These are phyloP conservation scores for Sphagnum fallax DNA, from an alignment of 228 moss, liverwort and hornwort species.

Conservation along the genomic window DNA sequence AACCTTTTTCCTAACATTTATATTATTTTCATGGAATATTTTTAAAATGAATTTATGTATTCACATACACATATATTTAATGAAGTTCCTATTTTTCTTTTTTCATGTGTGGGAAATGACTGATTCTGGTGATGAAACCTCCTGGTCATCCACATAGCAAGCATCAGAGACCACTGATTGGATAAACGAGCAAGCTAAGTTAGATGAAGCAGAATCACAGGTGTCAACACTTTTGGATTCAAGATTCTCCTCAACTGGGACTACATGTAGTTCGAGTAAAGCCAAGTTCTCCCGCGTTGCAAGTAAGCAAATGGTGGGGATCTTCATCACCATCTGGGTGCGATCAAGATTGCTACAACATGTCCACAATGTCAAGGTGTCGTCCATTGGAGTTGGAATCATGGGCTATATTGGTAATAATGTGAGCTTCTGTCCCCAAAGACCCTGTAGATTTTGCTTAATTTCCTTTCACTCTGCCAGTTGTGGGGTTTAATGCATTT, in stretches of 20 bases:
- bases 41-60: too few relatives aligned
- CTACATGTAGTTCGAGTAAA: background rate
- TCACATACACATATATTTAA: too few relatives aligned
- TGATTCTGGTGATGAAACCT: slow-evolving; percentile 3
- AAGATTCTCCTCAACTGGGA: slow-evolving; percentile 9
- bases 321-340: slow-evolving; percentile 88
- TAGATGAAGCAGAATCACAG: slow-evolving; percentile 29
- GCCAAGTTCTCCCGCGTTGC: slow-evolving; percentile 58
- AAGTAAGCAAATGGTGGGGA: slow-evolving; percentile 97
- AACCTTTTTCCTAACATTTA: too few relatives aligned
- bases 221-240: slow-evolving; percentile 27
- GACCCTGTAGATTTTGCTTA: background rate
- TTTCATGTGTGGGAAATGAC: background rate
- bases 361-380: slow-evolving; percentile 89
- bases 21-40: too few relatives aligned
- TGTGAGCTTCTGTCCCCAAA: slow-evolving; percentile 17
- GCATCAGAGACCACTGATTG: slow-evolving; percentile 12
- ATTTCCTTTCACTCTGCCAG: background rate
- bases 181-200: slow-evolving; percentile 27
- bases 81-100: too few relatives aligned
- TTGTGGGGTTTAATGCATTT: too few relatives aligned
- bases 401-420: slow-evolving; percentile 89
- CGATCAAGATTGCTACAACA: slow-evolving; percentile 61
- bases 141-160: slow-evolving; percentile 13
- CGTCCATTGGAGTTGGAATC: slow-evolving; percentile 81